Base-by-base conservation (phyloP, 2,329 filamentous ascomycete genomes). In the Penicillium janthinellum region DNA sequence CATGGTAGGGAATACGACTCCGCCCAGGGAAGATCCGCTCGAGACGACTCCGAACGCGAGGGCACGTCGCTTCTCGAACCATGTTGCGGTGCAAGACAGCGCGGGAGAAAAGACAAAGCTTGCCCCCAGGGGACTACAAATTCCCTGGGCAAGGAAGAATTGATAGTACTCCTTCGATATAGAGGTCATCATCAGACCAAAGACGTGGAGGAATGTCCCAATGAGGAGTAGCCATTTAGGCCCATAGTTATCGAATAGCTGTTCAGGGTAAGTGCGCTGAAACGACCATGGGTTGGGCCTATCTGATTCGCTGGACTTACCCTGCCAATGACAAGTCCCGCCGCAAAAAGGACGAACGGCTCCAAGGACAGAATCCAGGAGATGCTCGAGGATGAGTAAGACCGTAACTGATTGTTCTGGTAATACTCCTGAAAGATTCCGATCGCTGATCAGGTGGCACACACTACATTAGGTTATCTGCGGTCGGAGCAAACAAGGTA, bases 1-100 rank as follows among this genome's bases (percentile, higher is more conserved):
- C 81, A 88, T 84, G 66, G 86, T 86, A 0, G 86, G 86, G 44
- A 87, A 81, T 42, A 87, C 79, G 31, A 88, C 82, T 2, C 84
- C 84, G 8, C 84, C 84, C 5, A 86, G 65, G 2, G 79, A 82
- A 0, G 81, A 83, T 10, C 84, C 84, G 14, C 81, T 79, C 11
- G 81, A 79, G 66, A 82, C 77, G 64, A 86, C 76, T 14, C 84
- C 84, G 17, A 84, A 80, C 20, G 83, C 84, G 47, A 81, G 74
- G 22, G 81, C 83, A 44, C 84, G 81, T 14, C 76, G 78, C 47
- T 75, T 77, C 58, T 76, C 74, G 67, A 86, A 86, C 84, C 84
- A 86, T n/a, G 79, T 81, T 31, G 78, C 73, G 25, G 69, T 66
- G 53, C 69, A 70, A 42, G 66, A 72, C 54, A 75, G 66, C 39